Base-by-base conservation (phyloP, 106 monocot genomes). In the Acorus calamus region DNA sequence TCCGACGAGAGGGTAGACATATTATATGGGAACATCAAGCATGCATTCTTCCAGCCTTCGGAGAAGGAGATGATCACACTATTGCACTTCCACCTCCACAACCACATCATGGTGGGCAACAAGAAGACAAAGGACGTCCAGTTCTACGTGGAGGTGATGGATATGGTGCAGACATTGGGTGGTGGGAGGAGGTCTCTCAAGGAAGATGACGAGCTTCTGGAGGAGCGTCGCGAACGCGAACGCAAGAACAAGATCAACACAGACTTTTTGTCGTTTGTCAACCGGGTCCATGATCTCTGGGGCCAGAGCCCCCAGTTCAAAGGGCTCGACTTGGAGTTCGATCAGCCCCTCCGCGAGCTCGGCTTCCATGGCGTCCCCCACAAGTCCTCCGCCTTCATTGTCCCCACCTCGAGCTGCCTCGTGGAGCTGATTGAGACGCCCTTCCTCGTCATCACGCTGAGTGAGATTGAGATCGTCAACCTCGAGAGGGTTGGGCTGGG, bases 21-120 rank as follows among this genome's bases (percentile, higher is more conserved):
- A 47, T 83, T 96, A 90, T 96, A 74, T 71, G 79, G 77, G 5
- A 96, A 96, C 67, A 80, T 96, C 59, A 96, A 96, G 56, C 94
- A 96, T 78, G 94, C 90, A 47, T 96, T 90, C 47, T 96, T 96
- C 56, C 94, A 96, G 73, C 94, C 94, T n/a, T 86, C 94, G 14
- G 94, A 96, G 63, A 90, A 75, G 57, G 94, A 96, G 66, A 96
- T 96, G 94, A 96, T 96, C 14, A 96, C 94, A 0, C 80, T 96
- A 42, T 53, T 96, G 7, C 94, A 96, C 42, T 90, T 90, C 55
- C 94, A 84, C 68, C 68, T 96, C 14, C 94, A 96, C 57, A 89
- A 96, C 65, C 94, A 96, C 62, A 90, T 96, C 8, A 96, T 96
- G 94, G 94, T 90, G 42, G 90, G 94, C 8, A 96, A 81, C 71